These are phyloP conservation scores for Peronosclerospora sorghi DNA, from an alignment of 352 stramenopile species.

Conservation along the genomic window DNA sequence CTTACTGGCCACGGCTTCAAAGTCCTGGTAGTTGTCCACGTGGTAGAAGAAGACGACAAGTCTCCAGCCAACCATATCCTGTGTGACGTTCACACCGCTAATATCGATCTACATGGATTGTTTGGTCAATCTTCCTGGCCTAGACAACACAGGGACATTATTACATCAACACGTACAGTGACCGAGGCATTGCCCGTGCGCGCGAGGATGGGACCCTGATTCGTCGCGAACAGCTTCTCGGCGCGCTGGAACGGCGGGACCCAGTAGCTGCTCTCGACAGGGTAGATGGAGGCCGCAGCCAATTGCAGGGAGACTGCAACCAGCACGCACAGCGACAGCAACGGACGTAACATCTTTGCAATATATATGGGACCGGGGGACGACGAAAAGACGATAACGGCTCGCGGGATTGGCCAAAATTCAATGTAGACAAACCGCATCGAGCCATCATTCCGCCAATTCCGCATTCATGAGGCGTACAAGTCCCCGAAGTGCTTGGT, in stretches of 20 bases:
- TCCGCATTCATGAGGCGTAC: not conserved
- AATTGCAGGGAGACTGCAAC: constrained; percentile 5
- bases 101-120: constrained; percentile 35
- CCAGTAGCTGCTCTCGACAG: constrained; percentile 56
- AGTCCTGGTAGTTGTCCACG: constrained; percentile 53
- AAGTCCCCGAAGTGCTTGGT: not conserved
- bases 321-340: constrained; percentile 11
- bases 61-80: constrained; percentile 52
- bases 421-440: constrained; percentile 16
- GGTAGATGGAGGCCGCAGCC: constrained; percentile 50
- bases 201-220: constrained; percentile 58
- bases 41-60: constrained; percentile 81
- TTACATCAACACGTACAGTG: constrained; percentile 19
- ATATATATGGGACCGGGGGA: constrained; percentile 2
- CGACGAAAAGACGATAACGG: not conserved
- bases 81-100: constrained; percentile 57
- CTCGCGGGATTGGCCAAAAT: constrained; percentile 15
- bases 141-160: not conserved
- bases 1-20: constrained; percentile 50
- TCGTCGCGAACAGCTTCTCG: constrained; percentile 77
- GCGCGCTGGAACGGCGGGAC: constrained; percentile 72
- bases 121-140: not conserved
- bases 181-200: constrained; percentile 52
- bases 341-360: constrained; percentile 7
- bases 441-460: constrained; percentile 15